These are phyloP conservation scores for Brettanomyces nanus DNA, from an alignment of 805 yeast genomes.

Conservation along the genomic window DNA sequence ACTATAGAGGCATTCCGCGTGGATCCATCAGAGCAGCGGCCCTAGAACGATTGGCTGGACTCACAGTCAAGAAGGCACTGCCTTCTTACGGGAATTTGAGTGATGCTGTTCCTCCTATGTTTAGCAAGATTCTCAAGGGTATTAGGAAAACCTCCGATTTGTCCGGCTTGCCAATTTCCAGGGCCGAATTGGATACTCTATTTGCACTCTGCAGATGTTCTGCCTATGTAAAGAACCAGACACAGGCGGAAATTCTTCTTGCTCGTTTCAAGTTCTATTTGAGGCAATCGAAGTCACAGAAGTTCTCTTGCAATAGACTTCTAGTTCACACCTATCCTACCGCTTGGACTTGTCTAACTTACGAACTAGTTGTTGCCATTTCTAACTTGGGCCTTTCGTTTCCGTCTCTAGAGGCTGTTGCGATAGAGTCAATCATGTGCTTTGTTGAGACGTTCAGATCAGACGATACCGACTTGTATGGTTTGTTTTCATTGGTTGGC, in stretches of 20 bases:
- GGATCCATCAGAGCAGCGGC: conserved; percentile 30
- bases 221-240: conserved; percentile 23
- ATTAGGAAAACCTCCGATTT: conserved; percentile 10
- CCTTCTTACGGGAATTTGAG: conserved; percentile 12
- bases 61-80: conserved; percentile 22
- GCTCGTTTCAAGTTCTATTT: conserved; percentile 39
- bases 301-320: conserved; percentile 26
- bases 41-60: conserved; percentile 27
- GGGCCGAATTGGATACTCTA: conserved; percentile 41
- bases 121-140: conserved; percentile 15
- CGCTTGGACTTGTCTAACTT: conserved; percentile 35
- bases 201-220: conserved; percentile 47
- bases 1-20: conserved; percentile 25
- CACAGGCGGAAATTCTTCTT: conserved; percentile 36
- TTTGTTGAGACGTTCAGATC: conserved; percentile 7
- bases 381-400: conserved; percentile 18
- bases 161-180: conserved; percentile 12
- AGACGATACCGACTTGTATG: conserved; percentile 4
- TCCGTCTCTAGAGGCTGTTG: conserved; percentile 10
- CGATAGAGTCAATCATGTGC: conserved; percentile 5
- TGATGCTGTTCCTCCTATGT: conserved; percentile 17
- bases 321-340: conserved; percentile 25
- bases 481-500: conserved; percentile 23
- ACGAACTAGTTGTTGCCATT: conserved; percentile 27
- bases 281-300: conserved; percentile 35